These are phyloP conservation scores for Chenopodium album DNA, from an alignment of 148 eudicot genomes.

Conservation along the genomic window DNA sequence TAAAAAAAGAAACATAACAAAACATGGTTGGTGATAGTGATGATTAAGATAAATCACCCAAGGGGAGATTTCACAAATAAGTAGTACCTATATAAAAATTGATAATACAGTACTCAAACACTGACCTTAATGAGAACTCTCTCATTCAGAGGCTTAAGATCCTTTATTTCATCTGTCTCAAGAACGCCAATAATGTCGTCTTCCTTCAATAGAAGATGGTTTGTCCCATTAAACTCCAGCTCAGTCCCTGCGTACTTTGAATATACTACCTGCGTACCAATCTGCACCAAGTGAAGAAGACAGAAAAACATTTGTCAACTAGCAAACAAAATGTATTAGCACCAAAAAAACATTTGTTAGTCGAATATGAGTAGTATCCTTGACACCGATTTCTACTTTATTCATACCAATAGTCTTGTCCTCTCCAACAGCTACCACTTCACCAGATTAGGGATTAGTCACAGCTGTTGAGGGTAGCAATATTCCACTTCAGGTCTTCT, in stretches of 20 bases:
- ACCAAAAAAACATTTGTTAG: background rate
- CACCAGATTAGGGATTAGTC: conserved; percentile 78
- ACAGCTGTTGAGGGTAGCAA: conserved; percentile 72
- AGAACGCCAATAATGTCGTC: conserved; percentile 88
- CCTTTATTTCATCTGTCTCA: conserved; percentile 82
- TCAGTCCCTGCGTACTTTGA: conserved; percentile 95
- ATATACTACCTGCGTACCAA: conserved; percentile 70
- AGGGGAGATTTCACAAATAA: background rate
- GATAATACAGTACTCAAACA: background rate
- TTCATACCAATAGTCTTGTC: conserved; percentile 68
- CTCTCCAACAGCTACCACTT: conserved; percentile 87
- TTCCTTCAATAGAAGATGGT: conserved; percentile 75
- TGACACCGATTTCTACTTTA: conserved; percentile 55
- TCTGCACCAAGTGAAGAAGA: conserved; percentile 32
- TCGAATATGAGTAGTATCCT: conserved; percentile 32
- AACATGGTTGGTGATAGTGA: background rate
- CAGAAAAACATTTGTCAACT: background rate
- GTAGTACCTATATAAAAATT: no score
- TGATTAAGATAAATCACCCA: background rate
- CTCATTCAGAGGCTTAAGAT: conserved; percentile 79
- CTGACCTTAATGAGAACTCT: conserved; percentile 81
- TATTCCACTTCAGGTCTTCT: conserved; percentile 76
- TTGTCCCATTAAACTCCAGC: conserved; percentile 71
- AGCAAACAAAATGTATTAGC: background rate
- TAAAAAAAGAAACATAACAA: background rate